Evolutionary conservation across 805 yeast species (phyloP).

Genomic region (Hanseniaspora jakobsenii): DNA sequence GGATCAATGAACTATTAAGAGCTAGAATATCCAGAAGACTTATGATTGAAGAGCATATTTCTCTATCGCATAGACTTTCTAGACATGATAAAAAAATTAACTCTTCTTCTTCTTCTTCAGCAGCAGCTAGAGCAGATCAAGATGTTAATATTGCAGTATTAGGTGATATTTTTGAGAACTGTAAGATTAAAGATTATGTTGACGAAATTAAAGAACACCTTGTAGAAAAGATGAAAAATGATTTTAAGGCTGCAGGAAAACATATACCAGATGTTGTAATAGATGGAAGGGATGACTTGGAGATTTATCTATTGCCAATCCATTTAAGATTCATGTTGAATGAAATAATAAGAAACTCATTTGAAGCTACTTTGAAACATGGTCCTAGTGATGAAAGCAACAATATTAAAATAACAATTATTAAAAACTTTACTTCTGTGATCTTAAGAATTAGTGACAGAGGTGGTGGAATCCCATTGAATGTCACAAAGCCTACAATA

Average conservation of each 20-base stretch:
- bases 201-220: conserved; percentile 37
- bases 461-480: conserved; percentile 73
- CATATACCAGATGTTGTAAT: conserved; percentile 62
- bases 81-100: conserved; percentile 19
- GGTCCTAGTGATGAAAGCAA: conserved; percentile 29
- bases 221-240: conserved; percentile 41
- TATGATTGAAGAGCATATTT: conserved; percentile 80
- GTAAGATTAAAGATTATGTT: conserved; percentile 61
- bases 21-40: conserved; percentile 83
- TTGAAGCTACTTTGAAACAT: conserved; percentile 61
- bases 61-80: conserved; percentile 43
- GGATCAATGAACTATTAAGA: conserved; percentile 66
- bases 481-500: conserved; percentile 39
- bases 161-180: conserved; percentile 75
- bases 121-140: conserved; percentile 39
- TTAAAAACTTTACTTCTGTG: conserved; percentile 53
- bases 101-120: no score
- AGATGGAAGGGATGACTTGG: conserved; percentile 57
- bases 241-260: conserved; percentile 39
- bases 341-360: conserved; percentile 74
- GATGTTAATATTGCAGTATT: conserved; percentile 36
- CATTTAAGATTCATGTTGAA: conserved; percentile 81
- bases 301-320: conserved; percentile 72
- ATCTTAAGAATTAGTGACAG: conserved; percentile 72
- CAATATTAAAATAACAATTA: conserved; percentile 56